Base-by-base conservation (phyloP, 345 rosid species). In the Hibiscus mutabilis region DNA sequence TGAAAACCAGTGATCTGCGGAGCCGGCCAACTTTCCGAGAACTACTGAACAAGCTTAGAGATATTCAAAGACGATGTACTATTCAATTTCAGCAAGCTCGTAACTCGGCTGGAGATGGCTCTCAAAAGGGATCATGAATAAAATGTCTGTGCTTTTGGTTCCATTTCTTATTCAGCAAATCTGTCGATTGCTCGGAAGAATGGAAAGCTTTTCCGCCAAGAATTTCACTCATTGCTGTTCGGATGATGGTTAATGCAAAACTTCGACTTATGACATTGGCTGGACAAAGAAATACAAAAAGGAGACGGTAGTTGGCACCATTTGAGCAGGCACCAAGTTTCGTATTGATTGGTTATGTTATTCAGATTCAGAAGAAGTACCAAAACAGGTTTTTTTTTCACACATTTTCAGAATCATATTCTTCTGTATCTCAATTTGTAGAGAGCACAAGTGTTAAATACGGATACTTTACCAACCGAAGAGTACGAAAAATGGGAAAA, bases 1-100 rank as follows among this genome's bases (percentile, higher is more conserved):
- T 55, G 7, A 31, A 77, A 73, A 51, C 21, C 87, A 92, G 99
- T 18, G 97, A 95, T 82, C 84, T 93, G 4, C 82, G 79, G 52
- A 18, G 79, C 75, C 88, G 97, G 29, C 97, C 99, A 18, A 70
- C 91, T 7, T 89, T 95, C 89, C 97, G 83, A 76, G 99, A 92
- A 78, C 79, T 95, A 72, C 71, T 95, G 81, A 92, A 90, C 49
- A 90, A 73, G 79, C 85, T 95, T 61, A 84, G 87, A 82, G 96
- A 92, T 75, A 69, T 90, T 67, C 96, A 89, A 66, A 92, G 89
- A 69, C 89, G 84, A 58, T 83, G 74, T 49, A 63, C 80, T 1
- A 69, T 82, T 75, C 95, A 85, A 75, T 66, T 84, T 57, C 97
- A 90, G 78, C 97, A 92, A 44, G 82, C 84, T 55, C 91, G 97